These are phyloP conservation scores for Knoxdaviesia proteae DNA, from an alignment of 2,329 filamentous ascomycete species.

Conservation along the genomic window DNA sequence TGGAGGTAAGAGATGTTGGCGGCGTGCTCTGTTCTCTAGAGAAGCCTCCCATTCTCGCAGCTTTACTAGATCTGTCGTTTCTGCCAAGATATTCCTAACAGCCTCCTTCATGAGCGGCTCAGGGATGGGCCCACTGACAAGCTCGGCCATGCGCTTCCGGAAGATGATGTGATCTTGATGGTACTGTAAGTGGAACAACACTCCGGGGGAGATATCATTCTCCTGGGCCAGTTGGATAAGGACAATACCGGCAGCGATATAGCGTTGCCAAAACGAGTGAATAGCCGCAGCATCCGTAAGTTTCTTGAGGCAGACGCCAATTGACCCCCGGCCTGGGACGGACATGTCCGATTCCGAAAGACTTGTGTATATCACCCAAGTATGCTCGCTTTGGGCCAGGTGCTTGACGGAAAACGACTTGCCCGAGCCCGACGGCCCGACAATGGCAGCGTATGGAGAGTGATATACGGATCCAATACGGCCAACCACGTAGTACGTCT, in stretches of 20 bases:
- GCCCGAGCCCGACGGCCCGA: background rate
- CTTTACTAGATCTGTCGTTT: background rate
- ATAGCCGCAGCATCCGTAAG: background rate
- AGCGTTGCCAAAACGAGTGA: background rate
- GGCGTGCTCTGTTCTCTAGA: background rate
- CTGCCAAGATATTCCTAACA: background rate
- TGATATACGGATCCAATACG: background rate
- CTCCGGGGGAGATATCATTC: background rate
- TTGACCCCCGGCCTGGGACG: background rate
- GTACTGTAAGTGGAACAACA: background rate
- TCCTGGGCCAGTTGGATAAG: background rate
- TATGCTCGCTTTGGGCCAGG: background rate
- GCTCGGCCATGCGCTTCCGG: background rate
- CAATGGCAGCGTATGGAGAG: background rate
- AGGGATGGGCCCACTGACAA: background rate
- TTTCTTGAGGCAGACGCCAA: background rate
- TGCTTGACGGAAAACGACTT: background rate
- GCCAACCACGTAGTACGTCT: too few species aligned
- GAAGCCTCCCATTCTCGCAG: background rate
- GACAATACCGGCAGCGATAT: background rate
- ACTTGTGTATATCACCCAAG: background rate
- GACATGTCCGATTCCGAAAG: background rate
- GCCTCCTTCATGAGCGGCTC: background rate
- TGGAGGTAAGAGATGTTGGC: background rate
- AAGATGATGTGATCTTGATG: background rate